phyloP scores from a whole-genome alignment of 108 stramenopile genomes.

The Chaetoceros muelleri region DNA sequence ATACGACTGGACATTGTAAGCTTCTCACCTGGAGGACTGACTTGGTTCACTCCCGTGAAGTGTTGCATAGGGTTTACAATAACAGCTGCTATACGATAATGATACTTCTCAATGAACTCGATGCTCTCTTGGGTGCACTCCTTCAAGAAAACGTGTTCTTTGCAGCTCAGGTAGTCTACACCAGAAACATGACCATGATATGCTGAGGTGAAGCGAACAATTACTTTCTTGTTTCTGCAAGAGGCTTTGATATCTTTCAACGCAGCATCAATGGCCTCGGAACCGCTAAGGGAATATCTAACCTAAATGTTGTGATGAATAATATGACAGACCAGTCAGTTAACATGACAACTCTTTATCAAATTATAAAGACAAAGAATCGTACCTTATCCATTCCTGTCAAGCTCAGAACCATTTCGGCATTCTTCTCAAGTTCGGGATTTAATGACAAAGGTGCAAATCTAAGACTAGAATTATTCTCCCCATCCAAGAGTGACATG shows the following conservation, averaged over 20 bases:
- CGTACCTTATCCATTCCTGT: slow-evolving; percentile 40
- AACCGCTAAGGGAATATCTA: slow-evolving; percentile 30
- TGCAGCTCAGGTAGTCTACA: slow-evolving; percentile 23
- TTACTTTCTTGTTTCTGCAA: slow-evolving; percentile 21
- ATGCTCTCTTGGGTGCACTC: slow-evolving; percentile 21
- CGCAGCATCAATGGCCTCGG: slow-evolving; percentile 39
- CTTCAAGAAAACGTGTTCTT: slow-evolving; percentile 30
- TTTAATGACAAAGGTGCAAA: slow-evolving; percentile 36
- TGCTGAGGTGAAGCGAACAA: slow-evolving; percentile 38
- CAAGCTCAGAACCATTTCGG: slow-evolving; percentile 16
- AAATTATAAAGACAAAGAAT: too few relatives aligned
- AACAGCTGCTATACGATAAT: slow-evolving; percentile 42
- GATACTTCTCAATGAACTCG: slow-evolving; percentile 41
- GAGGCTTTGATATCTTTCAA: slow-evolving; percentile 35
- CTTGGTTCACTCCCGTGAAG: slow-evolving; percentile 38
- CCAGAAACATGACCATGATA: slow-evolving; percentile 48
- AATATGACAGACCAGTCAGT: too few relatives aligned
- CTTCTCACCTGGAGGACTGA: slow-evolving; percentile 48
- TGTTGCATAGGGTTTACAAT: slow-evolving; percentile 53
- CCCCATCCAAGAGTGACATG: slow-evolving; percentile 14
- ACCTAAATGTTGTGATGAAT: too few relatives aligned
- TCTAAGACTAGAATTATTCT: slow-evolving; percentile 9
- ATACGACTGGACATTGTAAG: slow-evolving; percentile 15
- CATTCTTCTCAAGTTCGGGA: slow-evolving; percentile 25
- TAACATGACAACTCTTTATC: too few relatives aligned